Percentiles rank a stretch among this genome's conserved stretches.
These are phyloP conservation scores for Xerocomus amazonicus DNA, from an alignment of 1,284 basidiomycete genomes.

Conservation along the genomic window DNA sequence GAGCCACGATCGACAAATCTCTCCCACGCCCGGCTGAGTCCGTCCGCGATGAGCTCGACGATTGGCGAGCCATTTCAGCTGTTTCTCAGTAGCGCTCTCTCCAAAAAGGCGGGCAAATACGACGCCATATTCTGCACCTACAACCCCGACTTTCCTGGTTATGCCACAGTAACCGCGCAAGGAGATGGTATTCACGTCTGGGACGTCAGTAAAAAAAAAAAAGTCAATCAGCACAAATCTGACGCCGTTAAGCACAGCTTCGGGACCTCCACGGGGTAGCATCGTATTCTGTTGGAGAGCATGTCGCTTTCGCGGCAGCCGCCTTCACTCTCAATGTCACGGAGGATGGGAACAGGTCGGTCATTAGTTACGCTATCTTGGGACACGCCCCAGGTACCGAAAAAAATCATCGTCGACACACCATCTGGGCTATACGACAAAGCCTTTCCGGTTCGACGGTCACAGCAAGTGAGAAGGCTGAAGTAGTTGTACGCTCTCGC, in stretches of 20 bases:
- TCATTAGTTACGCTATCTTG: conserved; percentile 55
- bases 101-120: conserved; percentile 20
- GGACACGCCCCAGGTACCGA: conserved; percentile 44
- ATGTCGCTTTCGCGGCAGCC: conserved; percentile 56
- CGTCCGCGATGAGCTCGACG: conserved; percentile 40
- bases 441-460: conserved; percentile 40
- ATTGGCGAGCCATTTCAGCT: conserved; percentile 61
- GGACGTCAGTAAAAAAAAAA: conserved; percentile 47
- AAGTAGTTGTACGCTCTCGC: conserved; percentile 41
- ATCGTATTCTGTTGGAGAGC: conserved; percentile 65
- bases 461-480: conserved; percentile 39
- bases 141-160: conserved; percentile 45
- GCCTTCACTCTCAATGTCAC: conserved; percentile 43
- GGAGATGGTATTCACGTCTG: conserved; percentile 69
- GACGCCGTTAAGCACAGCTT: conserved; percentile 41
- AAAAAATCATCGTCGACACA: conserved; percentile 40
- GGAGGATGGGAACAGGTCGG: conserved; percentile 36
- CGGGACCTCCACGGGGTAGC: conserved; percentile 61
- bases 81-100: conserved; percentile 41
- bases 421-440: conserved; percentile 63
- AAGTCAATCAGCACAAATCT: conserved; percentile 9
- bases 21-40: conserved; percentile 19
- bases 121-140: conserved; percentile 40
- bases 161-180: conserved; percentile 62
- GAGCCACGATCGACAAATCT: conserved; percentile 3